Evolutionary conservation across 2,329 filamentous ascomycete species (phyloP).

Genomic region (Neoscytalidium dimidiatum): DNA sequence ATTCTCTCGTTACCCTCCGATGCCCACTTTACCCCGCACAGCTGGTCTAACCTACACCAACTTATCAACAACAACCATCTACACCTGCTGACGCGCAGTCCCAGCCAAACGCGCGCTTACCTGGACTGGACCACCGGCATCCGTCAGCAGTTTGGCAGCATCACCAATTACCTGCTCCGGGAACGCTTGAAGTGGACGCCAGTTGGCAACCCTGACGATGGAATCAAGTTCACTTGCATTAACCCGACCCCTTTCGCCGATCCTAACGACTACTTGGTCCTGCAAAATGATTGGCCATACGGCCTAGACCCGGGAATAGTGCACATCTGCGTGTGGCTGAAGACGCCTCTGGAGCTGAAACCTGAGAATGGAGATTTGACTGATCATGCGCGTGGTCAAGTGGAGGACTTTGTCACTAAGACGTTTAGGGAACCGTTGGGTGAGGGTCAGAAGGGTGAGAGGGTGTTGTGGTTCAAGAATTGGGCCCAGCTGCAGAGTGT

Average conservation of each 20-base stretch:
- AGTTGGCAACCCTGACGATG: neutral
- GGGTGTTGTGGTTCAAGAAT: slow-evolving; percentile 67
- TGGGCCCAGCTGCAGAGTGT: slow-evolving; percentile 63
- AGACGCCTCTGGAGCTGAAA: slow-evolving; percentile 34
- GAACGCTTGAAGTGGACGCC: slow-evolving; percentile 56
- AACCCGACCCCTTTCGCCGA: slow-evolving; percentile 57
- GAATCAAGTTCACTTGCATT: slow-evolving; percentile 41
- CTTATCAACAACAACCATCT: slow-evolving; percentile 53
- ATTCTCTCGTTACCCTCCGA: slow-evolving; percentile 24
- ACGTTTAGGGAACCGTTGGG: slow-evolving; percentile 10
- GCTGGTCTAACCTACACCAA: slow-evolving; percentile 33
- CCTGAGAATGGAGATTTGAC: slow-evolving; percentile 35
- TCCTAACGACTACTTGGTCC: slow-evolving; percentile 55
- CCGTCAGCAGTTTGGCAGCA: slow-evolving; percentile 57
- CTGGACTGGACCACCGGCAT: slow-evolving; percentile 59
- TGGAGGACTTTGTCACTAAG: slow-evolving; percentile 24
- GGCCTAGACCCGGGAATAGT: slow-evolving; percentile 52
- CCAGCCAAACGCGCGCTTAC: slow-evolving; percentile 60
- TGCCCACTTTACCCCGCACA: slow-evolving; percentile 34
- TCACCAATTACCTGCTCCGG: slow-evolving; percentile 58
- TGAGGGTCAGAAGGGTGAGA: slow-evolving; percentile 38
- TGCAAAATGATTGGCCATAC: slow-evolving; percentile 67
- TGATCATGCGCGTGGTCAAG: slow-evolving; percentile 28
- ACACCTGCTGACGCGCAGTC: slow-evolving; percentile 58
- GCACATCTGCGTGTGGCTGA: slow-evolving; percentile 59